phyloP scores from a whole-genome alignment of 805 yeast genomes.

The Candida sphagnicola region DNA sequence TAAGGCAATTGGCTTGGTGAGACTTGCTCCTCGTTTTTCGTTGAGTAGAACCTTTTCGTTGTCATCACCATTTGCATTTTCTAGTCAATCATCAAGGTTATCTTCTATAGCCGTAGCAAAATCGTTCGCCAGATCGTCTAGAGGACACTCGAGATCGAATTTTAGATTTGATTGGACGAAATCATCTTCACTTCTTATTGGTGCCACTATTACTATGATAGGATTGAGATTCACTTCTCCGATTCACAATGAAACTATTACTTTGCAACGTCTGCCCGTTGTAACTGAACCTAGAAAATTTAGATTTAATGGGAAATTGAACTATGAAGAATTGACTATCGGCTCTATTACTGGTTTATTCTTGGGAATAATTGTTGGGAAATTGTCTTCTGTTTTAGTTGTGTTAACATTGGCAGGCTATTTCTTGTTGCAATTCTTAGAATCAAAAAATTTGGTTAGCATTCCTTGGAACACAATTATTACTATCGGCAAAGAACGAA shows the following conservation, averaged over 20 bases:
- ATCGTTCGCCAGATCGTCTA: neutral
- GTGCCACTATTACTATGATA: neutral
- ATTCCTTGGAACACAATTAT: conserved; percentile 42
- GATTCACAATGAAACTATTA: conserved; percentile 1
- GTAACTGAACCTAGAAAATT: conserved; percentile 6
- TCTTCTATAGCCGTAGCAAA: neutral
- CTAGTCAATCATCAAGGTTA: neutral
- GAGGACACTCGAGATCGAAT: neutral
- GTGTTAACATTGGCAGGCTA: conserved; percentile 44
- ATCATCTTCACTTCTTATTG: neutral
- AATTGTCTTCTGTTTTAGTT: conserved; percentile 51
- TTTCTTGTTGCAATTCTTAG: conserved; percentile 48
- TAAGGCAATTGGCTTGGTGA: neutral
- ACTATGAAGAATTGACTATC: conserved; percentile 58
- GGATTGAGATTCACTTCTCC: neutral
- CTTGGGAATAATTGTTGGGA: conserved; percentile 58
- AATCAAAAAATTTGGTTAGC: conserved; percentile 48
- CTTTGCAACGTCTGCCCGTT: neutral
- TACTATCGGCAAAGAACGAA: conserved; percentile 25
- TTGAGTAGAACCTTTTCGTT: neutral
- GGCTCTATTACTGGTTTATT: conserved; percentile 62
- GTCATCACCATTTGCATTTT: neutral
- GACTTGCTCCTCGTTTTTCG: neutral
- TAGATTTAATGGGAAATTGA: conserved; percentile 42
- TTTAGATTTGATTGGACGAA: neutral